Evolutionary conservation across 345 rosid genomes (phyloP).

Genomic region (Streptanthus diversifolius): DNA sequence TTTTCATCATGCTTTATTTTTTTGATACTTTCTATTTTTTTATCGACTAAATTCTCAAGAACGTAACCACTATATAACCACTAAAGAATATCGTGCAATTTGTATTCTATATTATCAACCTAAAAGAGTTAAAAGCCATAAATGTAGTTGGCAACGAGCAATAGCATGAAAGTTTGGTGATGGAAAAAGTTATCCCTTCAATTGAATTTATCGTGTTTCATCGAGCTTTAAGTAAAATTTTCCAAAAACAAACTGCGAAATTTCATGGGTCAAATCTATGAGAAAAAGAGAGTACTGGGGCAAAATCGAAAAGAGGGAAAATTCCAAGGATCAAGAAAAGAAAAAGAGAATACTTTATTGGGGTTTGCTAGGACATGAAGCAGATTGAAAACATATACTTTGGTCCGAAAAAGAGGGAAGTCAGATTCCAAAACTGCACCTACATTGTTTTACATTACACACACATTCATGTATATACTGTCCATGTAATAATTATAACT

Average conservation of each 20-base stretch:
- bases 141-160: constrained; percentile 22
- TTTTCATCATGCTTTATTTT: background rate
- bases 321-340: constrained; percentile 32
- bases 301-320: constrained; percentile 11
- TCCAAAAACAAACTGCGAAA: background rate
- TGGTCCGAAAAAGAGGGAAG: constrained; percentile 31
- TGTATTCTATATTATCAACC: background rate
- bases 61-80: background rate
- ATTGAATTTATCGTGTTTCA: background rate
- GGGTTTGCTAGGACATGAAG: constrained; percentile 31
- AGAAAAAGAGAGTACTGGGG: constrained; percentile 5
- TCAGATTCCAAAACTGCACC: constrained; percentile 27
- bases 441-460: background rate
- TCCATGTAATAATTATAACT: background rate
- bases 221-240: background rate
- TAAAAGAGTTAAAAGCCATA: constrained; percentile 14
- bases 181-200: background rate
- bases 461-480: constrained; percentile 7
- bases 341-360: constrained; percentile 32
- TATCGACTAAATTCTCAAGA: background rate
- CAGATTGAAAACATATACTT: constrained; percentile 25
- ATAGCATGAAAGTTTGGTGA: constrained; percentile 16
- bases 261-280: background rate
- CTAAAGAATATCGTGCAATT: background rate
- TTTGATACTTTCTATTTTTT: background rate